These are phyloP conservation scores for Zygoascus bituminiphila DNA, from an alignment of 805 yeast species.

Conservation along the genomic window DNA sequence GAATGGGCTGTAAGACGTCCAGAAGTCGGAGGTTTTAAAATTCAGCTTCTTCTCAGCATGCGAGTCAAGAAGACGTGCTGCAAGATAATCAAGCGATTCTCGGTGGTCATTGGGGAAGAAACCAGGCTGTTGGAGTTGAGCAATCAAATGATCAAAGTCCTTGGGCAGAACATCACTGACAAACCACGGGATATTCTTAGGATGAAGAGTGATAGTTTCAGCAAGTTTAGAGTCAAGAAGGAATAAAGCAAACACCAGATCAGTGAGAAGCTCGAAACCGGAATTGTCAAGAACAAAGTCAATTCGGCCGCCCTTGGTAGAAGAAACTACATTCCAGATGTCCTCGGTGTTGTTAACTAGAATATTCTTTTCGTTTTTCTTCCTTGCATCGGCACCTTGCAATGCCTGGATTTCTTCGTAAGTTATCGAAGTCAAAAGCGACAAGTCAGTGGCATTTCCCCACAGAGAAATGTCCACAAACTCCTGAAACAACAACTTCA, in stretches of 20 bases:
- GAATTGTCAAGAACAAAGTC: conserved; percentile 88
- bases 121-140: conserved; percentile 44
- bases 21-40: conserved; percentile 59
- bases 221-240: conserved; percentile 64
- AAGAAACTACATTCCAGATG: conserved; percentile 45
- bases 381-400: conserved; percentile 85
- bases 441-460: conserved; percentile 98
- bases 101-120: conserved; percentile 41
- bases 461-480: conserved; percentile 83
- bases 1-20: conserved; percentile 77
- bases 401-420: conserved; percentile 82
- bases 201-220: conserved; percentile 63
- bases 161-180: conserved; percentile 89
- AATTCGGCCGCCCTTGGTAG: conserved; percentile 38
- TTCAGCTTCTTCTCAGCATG: conserved; percentile 40
- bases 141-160: conserved; percentile 56
- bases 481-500: conserved; percentile 63
- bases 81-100: conserved; percentile 41
- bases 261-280: conserved; percentile 93
- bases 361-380: conserved; percentile 70
- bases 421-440: conserved; percentile 62
- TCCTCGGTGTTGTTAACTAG: conserved; percentile 62
- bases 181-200: conserved; percentile 93
- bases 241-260: conserved; percentile 56
- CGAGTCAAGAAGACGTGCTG: conserved; percentile 38